Percentiles rank a stretch among this genome's conserved stretches.
These are phyloP conservation scores for Ensete ventricosum DNA, from an alignment of 176 grass and related monocot genomes.

Conservation along the genomic window DNA sequence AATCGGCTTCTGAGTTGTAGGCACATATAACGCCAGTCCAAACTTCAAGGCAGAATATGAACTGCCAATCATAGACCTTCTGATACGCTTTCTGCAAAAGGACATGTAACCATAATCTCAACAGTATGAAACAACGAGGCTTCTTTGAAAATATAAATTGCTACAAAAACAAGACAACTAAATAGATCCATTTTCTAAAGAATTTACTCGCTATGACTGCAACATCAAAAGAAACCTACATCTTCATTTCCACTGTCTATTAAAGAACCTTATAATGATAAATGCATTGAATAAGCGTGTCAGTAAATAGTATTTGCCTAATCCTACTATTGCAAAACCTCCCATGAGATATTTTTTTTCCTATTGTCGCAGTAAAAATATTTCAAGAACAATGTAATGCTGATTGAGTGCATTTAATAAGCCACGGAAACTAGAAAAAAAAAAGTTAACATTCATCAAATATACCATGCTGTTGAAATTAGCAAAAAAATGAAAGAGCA, in stretches of 20 bases:
- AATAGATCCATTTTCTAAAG: no score
- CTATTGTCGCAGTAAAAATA: neutral
- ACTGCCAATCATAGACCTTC: conserved; percentile 94
- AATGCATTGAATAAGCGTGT: neutral
- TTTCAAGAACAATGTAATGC: neutral
- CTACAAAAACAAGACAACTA: no score
- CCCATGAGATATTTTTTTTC: neutral
- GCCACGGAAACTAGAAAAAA: neutral
- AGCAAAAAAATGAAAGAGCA: no score
- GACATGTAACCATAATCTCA: neutral
- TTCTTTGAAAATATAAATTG: neutral
- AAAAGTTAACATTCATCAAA: neutral
- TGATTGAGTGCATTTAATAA: neutral
- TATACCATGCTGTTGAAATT: neutral
- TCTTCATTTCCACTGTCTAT: no score
- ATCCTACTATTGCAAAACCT: neutral
- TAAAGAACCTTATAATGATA: no score
- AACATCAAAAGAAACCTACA: no score
- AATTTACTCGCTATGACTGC: no score
- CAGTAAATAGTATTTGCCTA: neutral
- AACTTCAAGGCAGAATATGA: conserved; percentile 95
- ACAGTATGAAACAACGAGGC: neutral
- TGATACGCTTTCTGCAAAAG: conserved; percentile 78
- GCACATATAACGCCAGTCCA: conserved; percentile 73
- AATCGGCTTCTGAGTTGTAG: conserved; percentile 49